A percentile compares a stretch with the other conserved stretches of the same genome.
These are phyloP conservation scores for Cryptosporidium tyzzeri DNA, from an alignment of 169 alveolate genomes.

Conservation along the genomic window DNA sequence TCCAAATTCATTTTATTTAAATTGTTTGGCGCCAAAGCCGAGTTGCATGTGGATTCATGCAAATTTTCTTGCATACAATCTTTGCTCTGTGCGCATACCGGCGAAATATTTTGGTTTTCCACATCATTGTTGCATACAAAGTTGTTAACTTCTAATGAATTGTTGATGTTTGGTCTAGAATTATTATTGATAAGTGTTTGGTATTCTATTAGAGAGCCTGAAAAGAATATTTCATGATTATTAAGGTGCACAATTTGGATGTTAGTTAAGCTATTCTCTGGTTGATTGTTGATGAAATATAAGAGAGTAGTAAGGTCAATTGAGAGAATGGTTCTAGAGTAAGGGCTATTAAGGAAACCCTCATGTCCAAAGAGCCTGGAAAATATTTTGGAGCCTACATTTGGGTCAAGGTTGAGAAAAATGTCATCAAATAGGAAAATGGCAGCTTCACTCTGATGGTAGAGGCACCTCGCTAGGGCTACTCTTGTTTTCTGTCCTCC, in stretches of 20 bases:
- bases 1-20: background rate
- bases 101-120: background rate
- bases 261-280: background rate
- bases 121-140: background rate
- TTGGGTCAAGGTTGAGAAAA: slow-evolving; percentile 65
- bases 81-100: background rate
- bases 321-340: slow-evolving; percentile 36
- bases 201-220: slow-evolving; percentile 33
- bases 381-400: slow-evolving; percentile 42
- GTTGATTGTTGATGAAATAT: slow-evolving; percentile 9
- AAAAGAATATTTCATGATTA: slow-evolving; percentile 32
- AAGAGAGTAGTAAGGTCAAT: slow-evolving; percentile 54
- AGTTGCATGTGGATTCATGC: slow-evolving; percentile 13
- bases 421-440: slow-evolving; percentile 57
- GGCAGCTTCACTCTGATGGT: slow-evolving; percentile 73
- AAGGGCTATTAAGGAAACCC: slow-evolving; percentile 29
- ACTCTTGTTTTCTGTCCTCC: slow-evolving; percentile 94
- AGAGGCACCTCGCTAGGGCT: slow-evolving; percentile 91
- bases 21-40: background rate
- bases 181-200: slow-evolving; percentile 1
- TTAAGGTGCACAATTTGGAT: slow-evolving; percentile 49
- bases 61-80: slow-evolving; percentile 9
- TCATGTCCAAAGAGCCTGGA: slow-evolving; percentile 13
- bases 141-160: background rate
- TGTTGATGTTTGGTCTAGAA: background rate